Evolutionary conservation across 805 yeast genomes (phyloP).

Genomic region (Kuraishia hungarica): DNA sequence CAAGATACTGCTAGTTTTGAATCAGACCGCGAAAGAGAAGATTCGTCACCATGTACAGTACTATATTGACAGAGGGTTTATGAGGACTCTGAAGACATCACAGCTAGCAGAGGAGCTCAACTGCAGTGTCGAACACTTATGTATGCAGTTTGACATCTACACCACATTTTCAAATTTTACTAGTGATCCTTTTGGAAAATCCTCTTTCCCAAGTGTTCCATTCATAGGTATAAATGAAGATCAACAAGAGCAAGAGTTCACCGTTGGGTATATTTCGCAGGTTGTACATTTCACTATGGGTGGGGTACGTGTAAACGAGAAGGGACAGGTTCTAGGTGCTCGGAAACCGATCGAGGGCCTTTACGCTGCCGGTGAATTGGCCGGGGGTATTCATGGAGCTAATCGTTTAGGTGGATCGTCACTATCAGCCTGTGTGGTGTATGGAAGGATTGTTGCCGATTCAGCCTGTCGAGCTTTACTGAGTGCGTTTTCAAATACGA

Average conservation of each 20-base stretch:
- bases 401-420: constrained; percentile 55
- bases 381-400: constrained; percentile 63
- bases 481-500: constrained; percentile 5
- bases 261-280: constrained; percentile 46
- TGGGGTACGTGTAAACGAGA: constrained; percentile 46
- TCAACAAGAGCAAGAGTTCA: constrained; percentile 26
- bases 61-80: constrained; percentile 45
- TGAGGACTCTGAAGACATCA: constrained; percentile 35
- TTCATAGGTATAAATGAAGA: constrained; percentile 13
- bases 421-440: constrained; percentile 52
- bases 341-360: constrained; percentile 30
- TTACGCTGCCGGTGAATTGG: constrained; percentile 59
- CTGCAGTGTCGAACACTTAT: constrained; percentile 20
- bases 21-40: constrained; percentile 32
- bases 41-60: constrained; percentile 46
- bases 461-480: constrained; percentile 24
- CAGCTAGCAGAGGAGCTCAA: constrained; percentile 35
- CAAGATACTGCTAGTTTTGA: constrained; percentile 39
- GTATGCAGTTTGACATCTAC: constrained; percentile 28
- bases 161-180: constrained; percentile 28
- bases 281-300: constrained; percentile 66
- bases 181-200: constrained; percentile 33
- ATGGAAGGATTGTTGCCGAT: constrained; percentile 43
- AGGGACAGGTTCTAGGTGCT: constrained; percentile 29
- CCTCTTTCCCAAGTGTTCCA: constrained; percentile 40